Percentiles rank a stretch among this genome's conserved stretches.
phyloP scores from a whole-genome alignment of 106 monocot genomes.

The Dendrobium officinale region DNA sequence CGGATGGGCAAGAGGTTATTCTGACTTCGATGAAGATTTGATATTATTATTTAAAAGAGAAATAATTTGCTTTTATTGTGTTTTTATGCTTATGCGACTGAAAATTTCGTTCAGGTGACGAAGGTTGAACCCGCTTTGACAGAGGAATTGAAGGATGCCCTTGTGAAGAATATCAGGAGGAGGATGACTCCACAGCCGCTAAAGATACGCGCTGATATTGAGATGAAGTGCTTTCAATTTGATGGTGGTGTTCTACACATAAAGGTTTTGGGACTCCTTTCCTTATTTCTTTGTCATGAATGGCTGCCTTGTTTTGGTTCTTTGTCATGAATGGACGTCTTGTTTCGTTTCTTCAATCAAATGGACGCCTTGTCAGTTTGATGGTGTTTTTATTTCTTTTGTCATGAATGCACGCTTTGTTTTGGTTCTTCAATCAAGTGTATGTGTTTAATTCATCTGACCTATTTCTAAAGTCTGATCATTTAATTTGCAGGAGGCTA shows the following conservation, averaged over 20 bases:
- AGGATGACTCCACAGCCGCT: slow-evolving; percentile 79
- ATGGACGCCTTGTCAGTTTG: too few species aligned
- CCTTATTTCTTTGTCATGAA: neutral
- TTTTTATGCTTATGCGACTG: neutral
- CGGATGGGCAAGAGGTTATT: slow-evolving; percentile 56
- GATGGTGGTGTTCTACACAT: slow-evolving; percentile 81
- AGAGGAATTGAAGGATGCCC: slow-evolving; percentile 51
- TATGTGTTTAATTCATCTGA: neutral
- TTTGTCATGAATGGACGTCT: too few species aligned
- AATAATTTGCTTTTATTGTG: neutral
- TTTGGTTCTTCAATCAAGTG: neutral
- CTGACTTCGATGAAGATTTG: neutral
- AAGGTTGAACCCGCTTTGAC: slow-evolving; percentile 56
- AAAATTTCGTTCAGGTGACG: slow-evolving; percentile 22
- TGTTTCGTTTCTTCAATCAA: neutral
- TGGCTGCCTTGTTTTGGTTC: neutral
- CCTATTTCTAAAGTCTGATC: neutral
- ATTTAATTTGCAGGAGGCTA: slow-evolving; percentile 38
- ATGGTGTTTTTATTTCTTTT: too few species aligned
- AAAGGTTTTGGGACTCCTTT: slow-evolving; percentile 26
- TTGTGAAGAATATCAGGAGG: slow-evolving; percentile 64
- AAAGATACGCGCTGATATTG: slow-evolving; percentile 72
- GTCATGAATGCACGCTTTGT: too few species aligned
- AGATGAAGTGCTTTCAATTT: slow-evolving; percentile 80
- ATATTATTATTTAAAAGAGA: neutral